Conservation (phyloP, 31 red algal species). For the Asparagopsis taxiformis region DNA sequence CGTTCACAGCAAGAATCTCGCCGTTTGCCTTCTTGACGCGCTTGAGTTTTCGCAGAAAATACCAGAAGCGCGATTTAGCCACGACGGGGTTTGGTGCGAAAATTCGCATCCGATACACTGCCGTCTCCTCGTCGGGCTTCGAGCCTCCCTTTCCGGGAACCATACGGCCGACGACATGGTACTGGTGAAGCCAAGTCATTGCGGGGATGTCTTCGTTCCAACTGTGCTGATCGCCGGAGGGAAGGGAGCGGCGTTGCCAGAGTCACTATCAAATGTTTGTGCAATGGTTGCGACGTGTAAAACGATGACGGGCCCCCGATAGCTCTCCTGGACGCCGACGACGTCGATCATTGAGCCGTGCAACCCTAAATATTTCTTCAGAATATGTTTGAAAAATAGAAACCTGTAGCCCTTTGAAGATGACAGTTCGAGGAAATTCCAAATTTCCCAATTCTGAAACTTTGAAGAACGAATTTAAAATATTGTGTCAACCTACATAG, state of each 20-base stretch:
- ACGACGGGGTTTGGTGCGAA: conserved; percentile 93
- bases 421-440: too few species aligned
- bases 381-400: too few species aligned
- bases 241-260: background rate
- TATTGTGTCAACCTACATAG: too few species aligned
- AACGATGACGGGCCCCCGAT: too few species aligned
- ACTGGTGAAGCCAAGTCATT: conserved; percentile 92
- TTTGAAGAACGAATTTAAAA: too few species aligned
- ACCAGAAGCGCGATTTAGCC: conserved; percentile 98
- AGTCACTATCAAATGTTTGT: too few species aligned
- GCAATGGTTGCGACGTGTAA: too few species aligned
- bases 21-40: conserved; percentile 88
- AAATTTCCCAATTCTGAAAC: too few species aligned
- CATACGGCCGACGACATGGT: conserved; percentile 93
- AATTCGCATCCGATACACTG: conserved; percentile 89
- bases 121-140: conserved; percentile 50
- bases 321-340: too few species aligned
- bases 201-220: background rate
- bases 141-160: conserved; percentile 65
- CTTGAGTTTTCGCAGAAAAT: conserved; percentile 91
- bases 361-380: too few species aligned
- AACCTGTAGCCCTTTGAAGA: too few species aligned
- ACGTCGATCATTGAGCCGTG: too few species aligned
- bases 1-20: conserved; percentile 88
- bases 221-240: background rate